Percentiles rank a stretch among this genome's conserved stretches.
These are phyloP conservation scores for Tardiomyces digboiensis DNA, from an alignment of 1,139 yeast genomes.

Conservation along the genomic window DNA sequence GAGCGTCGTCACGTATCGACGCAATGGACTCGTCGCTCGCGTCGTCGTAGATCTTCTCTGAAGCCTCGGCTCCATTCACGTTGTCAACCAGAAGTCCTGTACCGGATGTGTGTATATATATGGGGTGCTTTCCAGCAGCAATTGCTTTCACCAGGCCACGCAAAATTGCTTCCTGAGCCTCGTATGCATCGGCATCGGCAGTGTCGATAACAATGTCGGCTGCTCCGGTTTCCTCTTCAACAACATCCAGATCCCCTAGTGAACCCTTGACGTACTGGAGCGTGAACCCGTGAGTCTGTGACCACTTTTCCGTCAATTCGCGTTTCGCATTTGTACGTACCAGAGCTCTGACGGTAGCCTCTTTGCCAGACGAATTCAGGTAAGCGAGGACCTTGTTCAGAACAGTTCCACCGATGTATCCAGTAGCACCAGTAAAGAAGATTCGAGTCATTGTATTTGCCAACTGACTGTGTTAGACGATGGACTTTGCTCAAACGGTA, in stretches of 20 bases:
- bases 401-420: conserved; percentile 31
- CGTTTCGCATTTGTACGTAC: conserved; percentile 25
- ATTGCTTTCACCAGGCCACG: conserved; percentile 11
- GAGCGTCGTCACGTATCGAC: conserved; percentile 25
- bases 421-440: conserved; percentile 28
- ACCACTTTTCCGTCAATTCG: conserved; percentile 16
- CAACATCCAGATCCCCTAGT: conserved; percentile 20
- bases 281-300: conserved; percentile 11
- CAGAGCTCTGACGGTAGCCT: conserved; percentile 19
- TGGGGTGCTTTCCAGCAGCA: conserved; percentile 18
- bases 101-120: conserved; percentile 35
- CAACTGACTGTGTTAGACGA: no score
- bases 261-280: conserved; percentile 20
- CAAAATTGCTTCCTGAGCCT: conserved; percentile 24
- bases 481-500: no score
- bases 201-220: conserved; percentile 31
- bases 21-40: conserved; percentile 24
- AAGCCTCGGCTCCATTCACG: conserved; percentile 18
- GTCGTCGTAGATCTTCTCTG: conserved; percentile 27
- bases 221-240: conserved; percentile 18
- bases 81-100: conserved; percentile 27
- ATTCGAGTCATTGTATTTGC: conserved; percentile 1
- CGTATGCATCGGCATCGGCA: conserved; percentile 32
- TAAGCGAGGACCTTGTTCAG: conserved; percentile 20
- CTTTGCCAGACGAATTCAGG: conserved; percentile 13